phyloP scores from a whole-genome alignment of 108 stramenopile genomes.

The Nitzschia inconspicua region DNA sequence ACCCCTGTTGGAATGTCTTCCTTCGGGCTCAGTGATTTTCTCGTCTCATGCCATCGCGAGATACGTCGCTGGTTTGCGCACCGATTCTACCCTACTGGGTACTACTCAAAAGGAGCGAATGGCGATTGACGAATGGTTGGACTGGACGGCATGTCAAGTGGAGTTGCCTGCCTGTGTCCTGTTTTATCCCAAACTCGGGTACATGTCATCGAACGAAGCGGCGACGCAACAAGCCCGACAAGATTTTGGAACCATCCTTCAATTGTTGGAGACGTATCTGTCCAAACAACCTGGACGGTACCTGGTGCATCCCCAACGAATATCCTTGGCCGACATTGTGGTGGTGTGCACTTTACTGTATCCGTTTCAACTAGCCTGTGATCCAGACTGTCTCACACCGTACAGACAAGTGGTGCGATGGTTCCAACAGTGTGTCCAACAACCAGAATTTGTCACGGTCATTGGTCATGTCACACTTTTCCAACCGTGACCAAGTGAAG shows the following conservation, averaged over 20 bases:
- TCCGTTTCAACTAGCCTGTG: constrained; percentile 85
- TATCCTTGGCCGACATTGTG: constrained; percentile 92
- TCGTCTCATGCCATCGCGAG: constrained; percentile 84
- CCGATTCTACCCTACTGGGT: constrained; percentile 77
- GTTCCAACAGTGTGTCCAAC: constrained; percentile 82
- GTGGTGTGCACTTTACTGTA: constrained; percentile 83
- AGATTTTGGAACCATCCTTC: constrained; percentile 63
- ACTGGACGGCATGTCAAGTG: constrained; percentile 79
- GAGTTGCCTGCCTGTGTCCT: constrained; percentile 91
- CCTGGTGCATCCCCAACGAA: constrained; percentile 63
- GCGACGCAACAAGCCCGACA: constrained; percentile 24
- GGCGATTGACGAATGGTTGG: constrained; percentile 83
- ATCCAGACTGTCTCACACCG: constrained; percentile 41
- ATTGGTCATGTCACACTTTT: too few relatives aligned
- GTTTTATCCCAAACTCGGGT: constrained; percentile 87
- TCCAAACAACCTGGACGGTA: constrained; percentile 25
- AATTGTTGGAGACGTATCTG: not conserved
- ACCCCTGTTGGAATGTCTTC: constrained; percentile 82
- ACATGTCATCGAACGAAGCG: constrained; percentile 62
- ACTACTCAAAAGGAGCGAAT: constrained; percentile 53
- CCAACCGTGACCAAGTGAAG: too few relatives aligned
- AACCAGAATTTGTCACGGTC: constrained; percentile 80
- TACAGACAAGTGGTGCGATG: constrained; percentile 74
- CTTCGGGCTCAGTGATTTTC: constrained; percentile 60
- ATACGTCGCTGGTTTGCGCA: constrained; percentile 74